Evolutionary conservation across 2,329 filamentous ascomycete genomes (phyloP).

Genomic region (Trichoderma sp.): DNA sequence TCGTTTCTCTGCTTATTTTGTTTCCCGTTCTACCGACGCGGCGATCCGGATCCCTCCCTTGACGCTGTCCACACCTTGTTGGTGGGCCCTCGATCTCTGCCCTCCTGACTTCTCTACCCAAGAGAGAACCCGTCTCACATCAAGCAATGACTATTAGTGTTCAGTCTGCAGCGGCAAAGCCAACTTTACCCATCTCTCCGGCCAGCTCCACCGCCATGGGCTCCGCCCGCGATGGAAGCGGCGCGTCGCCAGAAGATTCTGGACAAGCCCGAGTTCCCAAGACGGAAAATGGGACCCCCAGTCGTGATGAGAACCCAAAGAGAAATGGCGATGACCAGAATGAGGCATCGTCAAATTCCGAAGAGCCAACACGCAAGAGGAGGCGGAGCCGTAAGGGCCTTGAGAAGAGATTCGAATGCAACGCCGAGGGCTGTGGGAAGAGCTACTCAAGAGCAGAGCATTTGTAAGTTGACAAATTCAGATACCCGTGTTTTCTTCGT

Average conservation of each 20-base stretch:
- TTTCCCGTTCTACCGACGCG: neutral
- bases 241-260: conserved; percentile 7
- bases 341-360: conserved; percentile 19
- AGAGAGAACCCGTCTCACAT: neutral
- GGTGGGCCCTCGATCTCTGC: neutral
- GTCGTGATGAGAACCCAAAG: conserved; percentile 1
- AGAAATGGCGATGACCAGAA: conserved; percentile 9
- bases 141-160: conserved; percentile 18
- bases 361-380: conserved; percentile 46
- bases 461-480: conserved; percentile 57
- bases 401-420: conserved; percentile 82
- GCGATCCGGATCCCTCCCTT: neutral
- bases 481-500: conserved; percentile 16
- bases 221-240: conserved; percentile 12
- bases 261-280: neutral
- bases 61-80: neutral
- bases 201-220: conserved; percentile 20
- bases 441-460: conserved; percentile 96
- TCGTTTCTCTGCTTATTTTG: neutral
- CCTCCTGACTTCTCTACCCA: neutral
- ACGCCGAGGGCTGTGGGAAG: conserved; percentile 85
- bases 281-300: neutral
- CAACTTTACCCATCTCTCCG: conserved; percentile 17
- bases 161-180: conserved; percentile 6
- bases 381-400: conserved; percentile 73